Evolutionary conservation across 495 filamentous ascomycete species (phyloP).

Genomic region (Pyrenula massariospora): DNA sequence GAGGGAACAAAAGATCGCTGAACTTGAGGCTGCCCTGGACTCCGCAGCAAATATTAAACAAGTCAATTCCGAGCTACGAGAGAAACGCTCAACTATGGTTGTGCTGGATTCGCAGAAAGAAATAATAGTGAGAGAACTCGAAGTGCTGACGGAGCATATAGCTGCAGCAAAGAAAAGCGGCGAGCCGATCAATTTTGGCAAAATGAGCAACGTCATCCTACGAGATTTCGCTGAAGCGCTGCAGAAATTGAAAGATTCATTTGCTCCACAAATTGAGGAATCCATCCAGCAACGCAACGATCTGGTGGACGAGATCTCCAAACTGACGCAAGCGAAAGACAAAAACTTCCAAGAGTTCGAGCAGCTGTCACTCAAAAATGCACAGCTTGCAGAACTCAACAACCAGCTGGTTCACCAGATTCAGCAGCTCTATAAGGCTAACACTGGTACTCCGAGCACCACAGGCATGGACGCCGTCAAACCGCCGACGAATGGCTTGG

Average conservation of each 20-base stretch:
- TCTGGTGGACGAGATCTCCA: conserved; percentile 68
- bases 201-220: conserved; percentile 73
- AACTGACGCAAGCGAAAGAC: conserved; percentile 70
- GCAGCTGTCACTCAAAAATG: conserved; percentile 84
- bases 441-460: conserved; percentile 44
- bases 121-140: conserved; percentile 84
- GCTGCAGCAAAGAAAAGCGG: conserved; percentile 52
- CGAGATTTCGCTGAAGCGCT: conserved; percentile 82
- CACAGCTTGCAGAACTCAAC: conserved; percentile 85
- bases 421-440: conserved; percentile 80
- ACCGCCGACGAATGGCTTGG: conserved; percentile 66
- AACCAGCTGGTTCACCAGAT: conserved; percentile 90
- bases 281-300: conserved; percentile 74
- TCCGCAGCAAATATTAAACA: conserved; percentile 70
- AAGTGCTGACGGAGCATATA: conserved; percentile 70
- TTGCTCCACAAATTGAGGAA: conserved; percentile 68
- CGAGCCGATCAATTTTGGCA: conserved; percentile 57
- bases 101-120: conserved; percentile 89
- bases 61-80: conserved; percentile 73
- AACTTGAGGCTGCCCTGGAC: conserved; percentile 64
- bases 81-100: conserved; percentile 95
- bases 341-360: conserved; percentile 92
- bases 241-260: conserved; percentile 71
- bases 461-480: conserved; percentile 33
- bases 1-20: conserved; percentile 64